Conservation (phyloP, 139 green algal species). For the Volvox reticuliferus region DNA sequence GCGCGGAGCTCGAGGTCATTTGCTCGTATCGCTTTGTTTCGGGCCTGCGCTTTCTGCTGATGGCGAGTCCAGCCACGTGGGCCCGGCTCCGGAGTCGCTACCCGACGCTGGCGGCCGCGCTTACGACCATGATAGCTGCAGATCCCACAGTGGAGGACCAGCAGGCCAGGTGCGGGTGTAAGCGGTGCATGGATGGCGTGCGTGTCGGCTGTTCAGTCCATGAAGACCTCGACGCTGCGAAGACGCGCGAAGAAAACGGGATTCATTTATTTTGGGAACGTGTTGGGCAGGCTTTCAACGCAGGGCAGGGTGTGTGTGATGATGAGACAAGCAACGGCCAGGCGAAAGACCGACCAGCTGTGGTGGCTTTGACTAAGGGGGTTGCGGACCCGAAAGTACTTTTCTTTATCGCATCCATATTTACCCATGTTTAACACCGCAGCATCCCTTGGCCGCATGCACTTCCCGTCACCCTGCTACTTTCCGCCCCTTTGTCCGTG, state of each 20-base stretch:
- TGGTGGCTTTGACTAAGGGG: too few species aligned
- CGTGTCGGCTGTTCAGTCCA: too few species aligned
- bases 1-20: constrained; percentile 13
- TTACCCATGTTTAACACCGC: background rate
- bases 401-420: too few species aligned
- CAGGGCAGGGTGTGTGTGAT: too few species aligned
- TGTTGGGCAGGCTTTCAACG: too few species aligned
- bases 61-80: constrained; percentile 25
- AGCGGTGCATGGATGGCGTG: background rate
- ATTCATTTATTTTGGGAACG: too few species aligned
- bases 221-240: too few species aligned
- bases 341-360: too few species aligned
- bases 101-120: constrained; percentile 27
- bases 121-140: constrained; percentile 3
- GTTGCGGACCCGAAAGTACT: too few species aligned
- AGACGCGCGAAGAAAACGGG: too few species aligned
- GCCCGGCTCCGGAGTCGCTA: constrained; percentile 4
- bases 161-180: constrained; percentile 16
- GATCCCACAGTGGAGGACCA: constrained; percentile 32
- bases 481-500: background rate
- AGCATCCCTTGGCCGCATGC: background rate
- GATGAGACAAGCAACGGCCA: too few species aligned
- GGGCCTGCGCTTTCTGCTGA: constrained; percentile 27
- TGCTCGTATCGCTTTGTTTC: background rate
- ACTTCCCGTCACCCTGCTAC: background rate